Evolutionary conservation across 768 basidiomycete species (phyloP), one percentile per base, ranked within the genome.

Genomic region (Lyophyllum shimeji): DNA sequence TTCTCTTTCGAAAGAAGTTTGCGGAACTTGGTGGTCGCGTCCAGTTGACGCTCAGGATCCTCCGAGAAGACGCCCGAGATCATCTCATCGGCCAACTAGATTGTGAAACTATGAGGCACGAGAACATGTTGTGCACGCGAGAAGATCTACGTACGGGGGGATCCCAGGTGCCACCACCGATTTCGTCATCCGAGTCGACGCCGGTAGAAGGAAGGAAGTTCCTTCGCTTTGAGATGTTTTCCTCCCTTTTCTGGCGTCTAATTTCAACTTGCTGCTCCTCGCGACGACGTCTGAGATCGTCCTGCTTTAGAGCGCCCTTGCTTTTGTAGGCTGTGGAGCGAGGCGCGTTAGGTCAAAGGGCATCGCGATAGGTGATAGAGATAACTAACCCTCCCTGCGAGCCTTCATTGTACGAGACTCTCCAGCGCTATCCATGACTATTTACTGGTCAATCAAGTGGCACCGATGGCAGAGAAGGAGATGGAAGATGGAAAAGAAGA

Each of bases 191-290:
- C 51, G 95, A 97, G 69, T 98, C 96, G 57, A 74, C 78, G 55
- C 80, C 77, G 46, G 83, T 74, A 24, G 84, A 80, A 33, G 93
- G 86, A 55, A 94, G 81, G 69, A 96, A 92, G 73, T 98, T 98
- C 60, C 97, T 82, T 72, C 97, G 84, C 81, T 99, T 99, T 57
- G 95, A 92, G 59, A 98, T 95, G 71, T 95, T 95, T 74, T 99
- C 97, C 71, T 99, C 97, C 64, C 97, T 83, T 78, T 98, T 98
- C 78, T 96, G 93, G 69, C 94, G 84, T 69, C 97, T 84, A 80
- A 99, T 98, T 81, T 98, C 97, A 55, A 99, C 97, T 68, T 98
- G 95, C 70, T 96, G 93, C 71, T 99, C 95, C 72, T 98, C 97
- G 56, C 97, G 87, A 71, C 96, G 88, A 74, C 95, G 89, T 65